Percentiles rank a stretch among this genome's conserved stretches.
Conservation (phyloP, 164 flowering plant species). For the Berberis vulgaris region DNA sequence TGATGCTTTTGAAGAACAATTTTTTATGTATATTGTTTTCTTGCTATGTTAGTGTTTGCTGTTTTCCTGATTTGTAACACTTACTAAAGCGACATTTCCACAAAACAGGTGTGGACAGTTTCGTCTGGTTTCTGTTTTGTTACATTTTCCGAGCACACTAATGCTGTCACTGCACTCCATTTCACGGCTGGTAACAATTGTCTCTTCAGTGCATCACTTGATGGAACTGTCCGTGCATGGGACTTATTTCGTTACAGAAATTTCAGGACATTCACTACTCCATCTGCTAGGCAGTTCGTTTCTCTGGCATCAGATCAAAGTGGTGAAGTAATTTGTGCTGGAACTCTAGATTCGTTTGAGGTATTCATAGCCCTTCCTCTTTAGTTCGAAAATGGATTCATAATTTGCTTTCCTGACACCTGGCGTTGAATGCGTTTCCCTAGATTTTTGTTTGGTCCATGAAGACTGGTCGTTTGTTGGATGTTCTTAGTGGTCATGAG, state of each 20-base stretch:
- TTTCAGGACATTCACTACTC: conserved; percentile 88
- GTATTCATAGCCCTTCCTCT: conserved; percentile 23
- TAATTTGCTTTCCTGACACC: conserved; percentile 4
- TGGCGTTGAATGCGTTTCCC: not conserved
- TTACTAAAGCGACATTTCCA: conserved; percentile 1
- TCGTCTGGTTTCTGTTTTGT: conserved; percentile 89
- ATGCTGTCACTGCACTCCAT: conserved; percentile 93
- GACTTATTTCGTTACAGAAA: conserved; percentile 91
- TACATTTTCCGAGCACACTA: conserved; percentile 92
- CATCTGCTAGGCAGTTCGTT: conserved; percentile 85
- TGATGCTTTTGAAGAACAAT: too few relatives aligned
- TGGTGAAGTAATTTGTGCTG: conserved; percentile 98
- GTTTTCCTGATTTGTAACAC: too few relatives aligned
- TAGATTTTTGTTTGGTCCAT: conserved; percentile 98
- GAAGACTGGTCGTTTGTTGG: conserved; percentile 96
- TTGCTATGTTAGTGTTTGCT: too few relatives aligned
- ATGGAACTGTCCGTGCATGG: conserved; percentile 99
- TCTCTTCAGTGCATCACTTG: conserved; percentile 91
- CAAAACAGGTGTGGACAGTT: conserved; percentile 85
- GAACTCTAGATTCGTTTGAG: conserved; percentile 96
- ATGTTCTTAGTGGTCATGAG: conserved; percentile 90
- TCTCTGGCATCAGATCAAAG: conserved; percentile 92
- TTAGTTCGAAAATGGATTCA: not conserved
- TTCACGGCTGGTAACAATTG: conserved; percentile 73
- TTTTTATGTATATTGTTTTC: too few relatives aligned